Base-by-base conservation (phyloP, 83 land plant genomes). In the Picea abies region DNA sequence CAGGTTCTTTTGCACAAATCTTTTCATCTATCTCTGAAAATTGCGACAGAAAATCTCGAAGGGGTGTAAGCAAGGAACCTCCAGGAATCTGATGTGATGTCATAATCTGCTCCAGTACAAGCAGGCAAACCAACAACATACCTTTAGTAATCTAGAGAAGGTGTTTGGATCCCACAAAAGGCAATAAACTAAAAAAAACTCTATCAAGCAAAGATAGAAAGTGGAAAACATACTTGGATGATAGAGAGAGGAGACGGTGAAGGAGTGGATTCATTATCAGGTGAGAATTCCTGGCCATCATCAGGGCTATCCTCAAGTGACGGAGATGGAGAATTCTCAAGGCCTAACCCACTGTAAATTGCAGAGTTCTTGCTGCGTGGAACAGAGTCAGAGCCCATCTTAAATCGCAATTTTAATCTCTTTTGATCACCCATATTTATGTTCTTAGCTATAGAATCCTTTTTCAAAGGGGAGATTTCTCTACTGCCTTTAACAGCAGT, bases 311-410 rank as follows among this genome's bases (percentile, higher is more conserved):
- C 94, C 58, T 90, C 96, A 44, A 84, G 68, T 44, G 99, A 93
- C 16, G 91, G 85, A 37, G 95, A 93, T 61, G 99, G 95, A 66
- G 94, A 93, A 72, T 86, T 84, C 71, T 90, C 87, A 58, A 96
- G 93, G 70, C 99, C 94, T 79, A 96, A 89, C 29, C 91, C 94
- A 90, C 89, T 93, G 76, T 96, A 93, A 22, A 96, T 84, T 78
- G 85, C 94, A 72, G 91, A 89, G 80, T 89, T 93, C 62, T 91
- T 93, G 64, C 70, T 82, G 52, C 88, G 80, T 19, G 81, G 58
- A 71, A 79, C 77, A 77, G 88, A 85, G 37, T 92, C 93, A 17
- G 87, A 76, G 23, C 87, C 92, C 80, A 93, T 79, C 85, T 93
- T 96, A 58, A 93, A 64, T 2, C 91, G 90, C 20, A 58, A 32